phyloP scores from a whole-genome alignment of 768 basidiomycete species.

The Hericium rajendrae region DNA sequence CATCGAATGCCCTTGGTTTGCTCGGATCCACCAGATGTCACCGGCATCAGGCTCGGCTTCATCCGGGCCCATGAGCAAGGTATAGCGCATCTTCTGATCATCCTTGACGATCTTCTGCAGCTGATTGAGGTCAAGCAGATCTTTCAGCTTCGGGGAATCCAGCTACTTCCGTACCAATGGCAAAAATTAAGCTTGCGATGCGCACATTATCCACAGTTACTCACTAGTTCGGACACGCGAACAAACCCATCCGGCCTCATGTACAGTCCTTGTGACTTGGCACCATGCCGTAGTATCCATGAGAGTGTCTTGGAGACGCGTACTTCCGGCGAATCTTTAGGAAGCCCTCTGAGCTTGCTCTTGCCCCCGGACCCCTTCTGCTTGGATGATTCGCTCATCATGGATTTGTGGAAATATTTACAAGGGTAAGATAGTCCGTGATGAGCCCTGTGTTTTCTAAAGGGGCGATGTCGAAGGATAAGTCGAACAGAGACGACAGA shows the following conservation, averaged over 20 bases:
- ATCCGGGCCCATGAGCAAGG: slow-evolving; percentile 38
- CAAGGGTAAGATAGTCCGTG: too few relatives aligned
- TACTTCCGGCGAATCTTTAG: slow-evolving; percentile 56
- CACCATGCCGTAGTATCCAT: slow-evolving; percentile 88
- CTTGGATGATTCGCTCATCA: background rate
- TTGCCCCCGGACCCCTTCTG: slow-evolving; percentile 6
- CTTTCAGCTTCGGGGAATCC: slow-evolving; percentile 55
- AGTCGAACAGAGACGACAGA: too few relatives aligned
- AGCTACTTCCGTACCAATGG: slow-evolving; percentile 36
- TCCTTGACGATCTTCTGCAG: slow-evolving; percentile 56
- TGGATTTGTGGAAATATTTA: background rate
- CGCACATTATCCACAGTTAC: slow-evolving; percentile 21
- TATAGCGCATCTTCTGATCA: slow-evolving; percentile 61
- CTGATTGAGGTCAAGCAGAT: slow-evolving; percentile 36
- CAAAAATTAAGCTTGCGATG: background rate
- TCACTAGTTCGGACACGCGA: slow-evolving; percentile 71
- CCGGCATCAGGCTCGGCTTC: slow-evolving; percentile 20
- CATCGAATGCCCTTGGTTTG: slow-evolving; percentile 86
- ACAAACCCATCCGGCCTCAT: slow-evolving; percentile 86
- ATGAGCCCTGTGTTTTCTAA: too few relatives aligned
- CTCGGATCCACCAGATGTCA: slow-evolving; percentile 76
- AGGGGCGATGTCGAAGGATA: too few relatives aligned
- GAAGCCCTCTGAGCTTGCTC: slow-evolving; percentile 47
- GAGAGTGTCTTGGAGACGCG: slow-evolving; percentile 79
- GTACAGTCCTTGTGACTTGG: slow-evolving; percentile 58